phyloP scores from a whole-genome alignment of 1,139 yeast genomes.

The Debaryomycetaceae sp. region DNA sequence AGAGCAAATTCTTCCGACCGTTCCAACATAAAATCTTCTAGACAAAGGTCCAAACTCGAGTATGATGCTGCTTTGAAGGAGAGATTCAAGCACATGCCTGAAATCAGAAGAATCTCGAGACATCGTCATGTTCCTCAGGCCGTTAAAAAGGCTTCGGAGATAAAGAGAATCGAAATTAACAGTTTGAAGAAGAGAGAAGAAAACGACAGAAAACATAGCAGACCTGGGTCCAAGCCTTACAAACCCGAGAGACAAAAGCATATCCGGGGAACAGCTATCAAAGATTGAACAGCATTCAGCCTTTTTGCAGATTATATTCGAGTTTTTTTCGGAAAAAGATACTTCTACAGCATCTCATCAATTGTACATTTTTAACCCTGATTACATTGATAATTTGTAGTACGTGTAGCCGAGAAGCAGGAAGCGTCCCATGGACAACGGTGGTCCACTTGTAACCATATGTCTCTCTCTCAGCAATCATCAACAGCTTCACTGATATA shows the following conservation, averaged over 20 bases:
- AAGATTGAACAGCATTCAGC: constrained; percentile 21
- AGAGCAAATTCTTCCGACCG: constrained; percentile 83
- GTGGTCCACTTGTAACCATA: no score
- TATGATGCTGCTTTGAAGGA: constrained; percentile 91
- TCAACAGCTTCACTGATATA: background rate
- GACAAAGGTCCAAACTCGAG: constrained; percentile 80
- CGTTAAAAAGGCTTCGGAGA: constrained; percentile 84
- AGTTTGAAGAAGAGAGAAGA: constrained; percentile 77
- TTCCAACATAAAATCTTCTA: constrained; percentile 73
- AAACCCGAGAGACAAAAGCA: constrained; percentile 79
- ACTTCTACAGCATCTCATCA: background rate
- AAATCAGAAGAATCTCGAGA: constrained; percentile 80
- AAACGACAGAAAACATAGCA: constrained; percentile 76
- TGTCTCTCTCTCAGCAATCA: background rate
- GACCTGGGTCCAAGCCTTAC: constrained; percentile 62
- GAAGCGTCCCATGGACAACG: no score
- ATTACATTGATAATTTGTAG: no score
- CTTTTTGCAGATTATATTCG: background rate
- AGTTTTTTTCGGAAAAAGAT: background rate
- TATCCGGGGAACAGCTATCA: constrained; percentile 76
- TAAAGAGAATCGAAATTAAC: constrained; percentile 69
- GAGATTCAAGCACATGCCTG: constrained; percentile 94
- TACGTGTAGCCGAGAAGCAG: no score
- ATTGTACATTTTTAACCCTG: no score
- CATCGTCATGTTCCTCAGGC: constrained; percentile 90